A percentile compares a stretch with the other conserved stretches of the same genome.
Conservation (phyloP, 495 filamentous ascomycete species). For the Staphylotrichum tortipilum region DNA sequence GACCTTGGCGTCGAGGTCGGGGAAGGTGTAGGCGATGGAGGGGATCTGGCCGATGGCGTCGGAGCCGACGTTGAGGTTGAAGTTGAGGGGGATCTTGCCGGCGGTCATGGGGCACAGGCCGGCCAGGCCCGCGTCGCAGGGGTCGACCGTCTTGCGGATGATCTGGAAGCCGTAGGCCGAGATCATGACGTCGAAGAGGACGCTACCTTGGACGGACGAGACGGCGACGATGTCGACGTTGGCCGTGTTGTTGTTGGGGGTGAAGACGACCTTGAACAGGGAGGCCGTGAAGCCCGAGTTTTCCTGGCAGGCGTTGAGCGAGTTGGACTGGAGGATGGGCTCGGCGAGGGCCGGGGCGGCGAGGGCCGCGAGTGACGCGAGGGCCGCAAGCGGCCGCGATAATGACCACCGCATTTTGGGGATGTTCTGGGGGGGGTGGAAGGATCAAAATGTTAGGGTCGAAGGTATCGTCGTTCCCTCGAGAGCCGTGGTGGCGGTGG, state of each 20-base stretch:
- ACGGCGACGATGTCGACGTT: constrained; percentile 71
- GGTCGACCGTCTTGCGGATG: constrained; percentile 57
- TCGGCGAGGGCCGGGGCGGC: constrained; percentile 18
- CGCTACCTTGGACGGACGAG: constrained; percentile 75
- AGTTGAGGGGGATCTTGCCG: constrained; percentile 69
- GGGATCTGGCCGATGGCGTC: constrained; percentile 59
- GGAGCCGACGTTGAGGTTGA: constrained; percentile 54
- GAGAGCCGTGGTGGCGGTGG: background rate
- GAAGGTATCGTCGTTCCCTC: background rate
- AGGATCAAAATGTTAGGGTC: background rate
- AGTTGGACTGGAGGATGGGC: constrained; percentile 55
- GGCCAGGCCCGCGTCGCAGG: constrained; percentile 58
- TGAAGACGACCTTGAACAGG: constrained; percentile 73
- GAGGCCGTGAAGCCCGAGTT: constrained; percentile 74
- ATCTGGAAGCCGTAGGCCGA: constrained; percentile 76
- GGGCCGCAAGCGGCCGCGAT: constrained; percentile 25
- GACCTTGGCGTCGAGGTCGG: constrained; percentile 84
- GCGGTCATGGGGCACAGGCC: constrained; percentile 93
- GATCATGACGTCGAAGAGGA: constrained; percentile 66
- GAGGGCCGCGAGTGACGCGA: constrained; percentile 30
- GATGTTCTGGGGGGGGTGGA: background rate
- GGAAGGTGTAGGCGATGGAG: constrained; percentile 79
- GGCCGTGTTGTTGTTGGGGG: constrained; percentile 64
- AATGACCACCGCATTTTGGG: constrained; percentile 30
- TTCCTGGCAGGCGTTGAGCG: constrained; percentile 67